Evolutionary conservation across 2,329 filamentous ascomycete genomes (phyloP), one percentile per base, ranked within the genome.

Genomic region (Fusarium temperatum): DNA sequence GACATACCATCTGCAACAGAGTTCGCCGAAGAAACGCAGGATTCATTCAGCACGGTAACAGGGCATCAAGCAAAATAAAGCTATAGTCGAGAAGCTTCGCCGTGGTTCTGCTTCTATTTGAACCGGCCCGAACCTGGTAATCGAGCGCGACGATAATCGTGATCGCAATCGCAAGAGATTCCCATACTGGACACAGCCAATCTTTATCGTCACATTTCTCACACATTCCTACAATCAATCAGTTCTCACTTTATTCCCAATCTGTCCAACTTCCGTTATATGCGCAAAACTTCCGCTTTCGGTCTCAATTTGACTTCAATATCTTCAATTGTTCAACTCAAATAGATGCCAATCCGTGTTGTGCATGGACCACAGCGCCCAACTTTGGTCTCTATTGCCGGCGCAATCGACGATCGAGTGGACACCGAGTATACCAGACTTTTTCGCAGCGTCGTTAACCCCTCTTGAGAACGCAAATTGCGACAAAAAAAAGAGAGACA

Each of bases 321-420:
- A 50, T 73, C 42, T 24, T 66, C 59, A 53, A 57, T 48, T 48
- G n/a, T 24, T 42, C 57, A 39, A 36, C 56, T 68, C 58, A 47
- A 47, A 62, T 70, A 66, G 50, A 45, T 69, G 41, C 50, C 55
- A 72, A 54, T 58, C 57, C 30, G 39, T 36, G 50, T 24, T 41
- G 72, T 66, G 71, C 71, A 74, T 72, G 57, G 72, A 60, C 72
- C 67, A 65, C 30, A 48, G 39, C 63, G 32, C 61, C 53, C 39
- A 53, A 32, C 42, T 62, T 51, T 72, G 28, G 36, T 51, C 44
- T 42, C n/a, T 56, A 38, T 57, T 32, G 28, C 47, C 28, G 44
- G 38, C 71, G 47, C 63, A 60, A 74, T 74, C 67, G 60, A 64
- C 50, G 63, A 72, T 68, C 45, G 53, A 56, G 63, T 63, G 64